These are phyloP conservation scores for Alliaria petiolata DNA, from an alignment of 345 rosid species.

Conservation along the genomic window DNA sequence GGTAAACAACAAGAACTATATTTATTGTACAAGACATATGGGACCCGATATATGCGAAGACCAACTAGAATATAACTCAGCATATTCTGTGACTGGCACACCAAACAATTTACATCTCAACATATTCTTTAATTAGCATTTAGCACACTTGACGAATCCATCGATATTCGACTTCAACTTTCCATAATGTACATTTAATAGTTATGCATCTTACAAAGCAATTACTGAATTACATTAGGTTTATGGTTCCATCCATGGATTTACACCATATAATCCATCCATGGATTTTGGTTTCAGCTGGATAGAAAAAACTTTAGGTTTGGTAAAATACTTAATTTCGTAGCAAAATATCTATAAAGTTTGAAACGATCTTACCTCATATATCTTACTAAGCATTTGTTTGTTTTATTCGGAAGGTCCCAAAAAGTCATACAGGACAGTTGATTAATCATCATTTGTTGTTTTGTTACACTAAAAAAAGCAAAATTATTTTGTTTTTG, in stretches of 20 bases:
- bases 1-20: neutral
- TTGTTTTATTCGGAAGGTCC: slow-evolving; percentile 19
- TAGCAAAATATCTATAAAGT: neutral
- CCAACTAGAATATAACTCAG: neutral
- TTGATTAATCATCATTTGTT: neutral
- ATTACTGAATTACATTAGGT: neutral
- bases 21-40: neutral
- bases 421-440: slow-evolving; percentile 3
- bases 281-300: no score
- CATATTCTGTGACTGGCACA: neutral
- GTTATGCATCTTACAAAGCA: neutral
- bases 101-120: neutral
- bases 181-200: neutral
- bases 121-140: no score
- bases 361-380: slow-evolving; percentile 8
- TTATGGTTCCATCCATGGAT: no score
- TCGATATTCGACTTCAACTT: no score
- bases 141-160: no score
- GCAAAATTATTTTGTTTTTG: neutral
- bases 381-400: neutral
- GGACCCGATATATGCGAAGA: neutral
- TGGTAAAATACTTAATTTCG: no score
- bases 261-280: no score
- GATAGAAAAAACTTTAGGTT: no score
- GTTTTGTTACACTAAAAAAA: neutral